Evolutionary conservation across 495 filamentous ascomycete genomes (phyloP), one percentile per base, ranked within the genome.

Genomic region (Hypoxylon perforatum): DNA sequence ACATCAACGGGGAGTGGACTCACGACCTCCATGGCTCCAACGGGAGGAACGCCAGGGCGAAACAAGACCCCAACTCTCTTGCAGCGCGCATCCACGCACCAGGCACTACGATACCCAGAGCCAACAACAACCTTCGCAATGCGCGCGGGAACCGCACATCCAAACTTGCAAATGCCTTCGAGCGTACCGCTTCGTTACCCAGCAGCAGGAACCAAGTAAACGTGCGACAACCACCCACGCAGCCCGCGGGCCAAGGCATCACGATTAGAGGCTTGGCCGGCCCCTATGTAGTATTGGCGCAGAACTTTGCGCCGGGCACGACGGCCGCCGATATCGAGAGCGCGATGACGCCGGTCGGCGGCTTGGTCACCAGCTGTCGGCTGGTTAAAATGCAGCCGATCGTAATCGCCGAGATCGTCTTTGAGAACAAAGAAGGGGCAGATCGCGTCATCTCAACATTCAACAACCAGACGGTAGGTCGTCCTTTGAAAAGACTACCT

Each of bases 311-410:
- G 3, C 88, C 88, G 3, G 95, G 95, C 36, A 99, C 95, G 3
- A 97, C 95, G 3, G 92, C 92, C 1, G 94, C 92, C 36, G 95
- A 99, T 75, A 96, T 98, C 48, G 92, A 97, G 77, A 88, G 90
- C 58, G 93, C 92, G 42, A 85, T 97, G 80, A 85, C 86, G 39
- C 88, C 90, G 1, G 76, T 90, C 2, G 89, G 88, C 1, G 91
- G 92, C 28, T 79, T 88, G 53, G 86, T 96, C 58, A 72, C 85
- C 28, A 87, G 84, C 63, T 97, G 94, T 76, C 85, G 84, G 38
- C 79, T 99, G 15, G 80, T 91, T 14, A 87, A 87, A 46, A 82
- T 87, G 7, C 75, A 80, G 14, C 94, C 95, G 0, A 88, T 88
- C 3, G 92, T 98, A 25, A 92, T 92, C 42, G 93, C 91, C 10